Conservation (phyloP, 805 yeast species). For the Starmera dryadoides region DNA sequence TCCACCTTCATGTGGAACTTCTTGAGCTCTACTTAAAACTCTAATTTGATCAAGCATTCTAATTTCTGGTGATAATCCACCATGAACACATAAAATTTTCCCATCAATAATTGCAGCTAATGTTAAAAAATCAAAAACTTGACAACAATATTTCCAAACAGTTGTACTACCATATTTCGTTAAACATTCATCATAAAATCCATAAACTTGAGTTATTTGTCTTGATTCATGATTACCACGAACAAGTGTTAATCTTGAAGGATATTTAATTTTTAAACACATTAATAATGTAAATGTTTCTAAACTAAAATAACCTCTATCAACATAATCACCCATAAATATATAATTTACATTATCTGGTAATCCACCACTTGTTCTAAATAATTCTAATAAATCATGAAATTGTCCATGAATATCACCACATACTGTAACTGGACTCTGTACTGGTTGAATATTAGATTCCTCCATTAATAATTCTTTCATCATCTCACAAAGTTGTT, state of each 20-base stretch:
- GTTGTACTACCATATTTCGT: slow-evolving; percentile 91
- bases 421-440: slow-evolving; percentile 90
- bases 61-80: slow-evolving; percentile 95
- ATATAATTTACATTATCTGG: slow-evolving; percentile 79
- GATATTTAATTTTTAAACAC: slow-evolving; percentile 88
- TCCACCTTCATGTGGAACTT: slow-evolving; percentile 98
- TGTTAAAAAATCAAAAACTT: slow-evolving; percentile 89
- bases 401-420: slow-evolving; percentile 99
- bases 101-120: slow-evolving; percentile 96
- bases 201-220: slow-evolving; percentile 98
- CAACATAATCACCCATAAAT: slow-evolving; percentile 94
- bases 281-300: slow-evolving; percentile 91
- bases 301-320: slow-evolving; percentile 91
- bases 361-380: slow-evolving; percentile 87
- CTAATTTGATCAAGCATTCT: slow-evolving; percentile 96
- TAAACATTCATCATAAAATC: slow-evolving; percentile 93
- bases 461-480: slow-evolving; percentile 95
- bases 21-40: slow-evolving; percentile 92
- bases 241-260: slow-evolving; percentile 79
- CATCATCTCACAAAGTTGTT: slow-evolving; percentile 90
- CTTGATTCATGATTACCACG: slow-evolving; percentile 97
- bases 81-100: slow-evolving; percentile 90
- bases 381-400: slow-evolving; percentile 86
- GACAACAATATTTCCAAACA: slow-evolving; percentile 95
- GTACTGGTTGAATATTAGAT: slow-evolving; percentile 89